Base-by-base conservation (phyloP, 2,329 filamentous ascomycete genomes). In the Penicillium janthinellum region DNA sequence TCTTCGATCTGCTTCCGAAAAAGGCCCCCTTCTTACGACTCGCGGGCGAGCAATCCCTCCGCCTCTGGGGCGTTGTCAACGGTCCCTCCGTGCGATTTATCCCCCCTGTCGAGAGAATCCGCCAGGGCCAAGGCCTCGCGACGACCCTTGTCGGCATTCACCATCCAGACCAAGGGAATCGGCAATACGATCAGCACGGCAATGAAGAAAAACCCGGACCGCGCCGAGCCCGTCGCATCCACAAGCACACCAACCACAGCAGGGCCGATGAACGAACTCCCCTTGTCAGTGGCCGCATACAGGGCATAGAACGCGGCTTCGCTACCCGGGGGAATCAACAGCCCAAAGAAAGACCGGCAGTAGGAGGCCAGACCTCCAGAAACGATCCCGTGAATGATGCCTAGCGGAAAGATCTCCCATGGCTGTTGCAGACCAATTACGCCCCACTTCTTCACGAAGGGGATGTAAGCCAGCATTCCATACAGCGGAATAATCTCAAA, bases 281-380 rank as follows among this genome's bases (percentile, higher is more conserved):
- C 92, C 75, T 97, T 97, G 73, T 97, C 93, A 0, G 93, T 97
- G 59, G 96, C 96, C 22, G 93, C 93, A 71, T 96, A 97, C 3
- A 97, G 81, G 0, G 93, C 93, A 73, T 95, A 97, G 72, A 97
- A 97, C 0, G 92, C 92, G 0, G 93, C 92, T 75, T 97, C 93
- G 28, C 88, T 93, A 3, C 93, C 93, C 0, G 91, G 90, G 0
- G 93, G 93, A 59, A 97, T 95, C 58, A 97, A 82, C 74, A 96
- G 90, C 17, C 92, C 92, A 70, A 90, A 97, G 2, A 97, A 81
- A 44, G 90, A 91, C 17, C 93, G 87, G 72, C 93, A 97, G 76
- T 96, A 96, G 15, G 88, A 89, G 61, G 89, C 89, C 42, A 97
- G 78, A 0, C 93, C 93, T 10, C 93, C 93, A 1, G 96, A 84